Evolutionary conservation across 2,329 filamentous ascomycete species (phyloP).

Genomic region (Plectosphaerella plurivora): DNA sequence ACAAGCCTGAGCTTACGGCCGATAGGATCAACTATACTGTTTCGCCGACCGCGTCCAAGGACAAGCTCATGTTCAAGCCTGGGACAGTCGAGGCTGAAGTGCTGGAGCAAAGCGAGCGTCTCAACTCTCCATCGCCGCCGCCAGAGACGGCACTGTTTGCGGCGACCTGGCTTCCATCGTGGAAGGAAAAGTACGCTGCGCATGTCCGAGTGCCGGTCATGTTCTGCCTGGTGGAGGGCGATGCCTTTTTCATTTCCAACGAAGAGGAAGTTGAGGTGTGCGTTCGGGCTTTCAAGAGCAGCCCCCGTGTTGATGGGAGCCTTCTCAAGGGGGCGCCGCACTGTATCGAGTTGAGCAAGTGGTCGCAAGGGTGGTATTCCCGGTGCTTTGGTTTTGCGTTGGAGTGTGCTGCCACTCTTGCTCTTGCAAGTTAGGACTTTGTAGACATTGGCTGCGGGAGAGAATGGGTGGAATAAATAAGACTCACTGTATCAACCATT

Average conservation of each 20-base stretch:
- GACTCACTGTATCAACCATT: no score
- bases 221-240: constrained; percentile 13
- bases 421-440: no score
- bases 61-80: constrained; percentile 10
- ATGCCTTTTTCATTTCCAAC: constrained; percentile 11
- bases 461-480: no score
- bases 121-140: constrained; percentile 10
- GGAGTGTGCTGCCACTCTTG: constrained; percentile 2
- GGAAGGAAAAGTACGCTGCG: constrained; percentile 6
- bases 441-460: no score
- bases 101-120: constrained; percentile 7
- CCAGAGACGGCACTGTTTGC: constrained; percentile 8
- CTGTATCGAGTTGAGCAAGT: constrained; percentile 13
- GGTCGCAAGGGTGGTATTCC: constrained; percentile 14
- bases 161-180: constrained; percentile 6
- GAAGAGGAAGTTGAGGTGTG: constrained; percentile 11
- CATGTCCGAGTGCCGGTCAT: constrained; percentile 12
- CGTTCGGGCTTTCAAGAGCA: constrained; percentile 9
- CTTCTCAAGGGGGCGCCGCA: constrained; percentile 10
- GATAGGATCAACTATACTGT: not conserved
- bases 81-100: constrained; percentile 12
- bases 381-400: constrained; percentile 14
- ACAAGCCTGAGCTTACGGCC: no score
- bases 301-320: constrained; percentile 12
- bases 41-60: constrained; percentile 7